Base-by-base conservation (phyloP, 2,329 filamentous ascomycete genomes). In the Sordariomycetes sp. region DNA sequence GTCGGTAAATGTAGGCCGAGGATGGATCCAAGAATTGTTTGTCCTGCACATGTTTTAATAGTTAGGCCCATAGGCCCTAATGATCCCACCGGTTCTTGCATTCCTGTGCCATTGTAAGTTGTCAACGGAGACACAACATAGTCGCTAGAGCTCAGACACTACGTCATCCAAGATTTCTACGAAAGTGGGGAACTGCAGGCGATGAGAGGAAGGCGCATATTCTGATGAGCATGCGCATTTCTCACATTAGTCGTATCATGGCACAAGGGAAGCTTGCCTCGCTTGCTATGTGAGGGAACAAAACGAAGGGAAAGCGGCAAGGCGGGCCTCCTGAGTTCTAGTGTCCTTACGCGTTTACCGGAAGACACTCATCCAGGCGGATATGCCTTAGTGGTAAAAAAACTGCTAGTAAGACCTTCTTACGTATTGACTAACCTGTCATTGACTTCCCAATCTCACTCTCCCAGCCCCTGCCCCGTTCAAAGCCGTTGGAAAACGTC, bases 401-500 rank as follows among this genome's bases (percentile, higher is more conserved):
- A 3, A 48, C n/a, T 10, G n/a, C 42, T 22, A 10, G 15, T 12
- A 22, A 2, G 10, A 32, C 28, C 28, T 32, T 32, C 28, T 8
- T 8, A 32, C 28, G 8, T 32, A 32, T 8, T 8, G 8, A 48
- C 24, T 55, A 75, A 15, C 69, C 66, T 42, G 66, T 70, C 85
- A 89, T 89, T 15, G 76, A 76, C 77, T 90, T 90, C 42, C 88
- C 89, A 78, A 96, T 95, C 73, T 95, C 86, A 66, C 87, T 90
- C 70, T 85, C 73, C 90, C 90, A 96, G 34, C 83, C 81, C 61
- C 82, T 78, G 1, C 87, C 87, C 61, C 87, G 77, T 74, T 94
- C 89, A 63, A 94, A 94, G 4, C 89, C 89, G 68, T 92, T 91
- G 42, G 78, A 76, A 61, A 81, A 76, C 15, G 76, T 82, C 71